Conservation (phyloP, 371 early-diverging fungal species). For the Syncephalis fuscata region DNA sequence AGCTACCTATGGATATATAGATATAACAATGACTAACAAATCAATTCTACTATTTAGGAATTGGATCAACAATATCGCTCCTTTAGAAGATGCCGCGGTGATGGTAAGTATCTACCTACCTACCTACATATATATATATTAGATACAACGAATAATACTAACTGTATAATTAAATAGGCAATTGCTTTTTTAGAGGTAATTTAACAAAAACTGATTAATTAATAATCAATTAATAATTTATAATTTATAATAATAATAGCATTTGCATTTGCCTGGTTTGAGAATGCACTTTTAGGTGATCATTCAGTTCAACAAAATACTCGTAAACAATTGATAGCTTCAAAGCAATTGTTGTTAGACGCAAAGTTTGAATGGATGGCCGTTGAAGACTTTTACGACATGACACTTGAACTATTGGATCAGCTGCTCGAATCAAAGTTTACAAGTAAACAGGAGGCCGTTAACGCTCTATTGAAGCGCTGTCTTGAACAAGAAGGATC, state of each 20-base stretch:
- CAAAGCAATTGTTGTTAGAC: conserved; percentile 23
- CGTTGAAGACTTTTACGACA: conserved; percentile 43
- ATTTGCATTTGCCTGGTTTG: conserved; percentile 51
- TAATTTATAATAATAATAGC: conserved; percentile 14
- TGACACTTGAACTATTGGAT: conserved; percentile 23
- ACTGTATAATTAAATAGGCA: conserved; percentile 20
- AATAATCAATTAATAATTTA: no score
- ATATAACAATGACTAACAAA: not conserved
- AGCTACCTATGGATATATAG: conserved; percentile 1
- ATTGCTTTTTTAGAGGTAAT: conserved; percentile 54
- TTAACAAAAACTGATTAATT: not conserved
- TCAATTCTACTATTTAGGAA: conserved; percentile 20
- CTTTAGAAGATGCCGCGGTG: conserved; percentile 47
- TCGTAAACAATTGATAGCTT: conserved; percentile 17
- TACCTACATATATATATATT: no score
- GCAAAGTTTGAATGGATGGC: conserved; percentile 37
- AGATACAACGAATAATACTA: not conserved
- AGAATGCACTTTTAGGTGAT: conserved; percentile 21
- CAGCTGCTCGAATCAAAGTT: conserved; percentile 7
- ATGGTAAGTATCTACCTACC: conserved; percentile 22
- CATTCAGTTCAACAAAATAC: conserved; percentile 13
- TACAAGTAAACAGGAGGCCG: not conserved
- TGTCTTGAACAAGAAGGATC: conserved; percentile 37
- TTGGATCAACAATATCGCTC: conserved; percentile 22
- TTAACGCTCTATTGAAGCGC: conserved; percentile 22